Base-by-base conservation (phyloP, 805 yeast species). In the Gaillardinia entomophila region DNA sequence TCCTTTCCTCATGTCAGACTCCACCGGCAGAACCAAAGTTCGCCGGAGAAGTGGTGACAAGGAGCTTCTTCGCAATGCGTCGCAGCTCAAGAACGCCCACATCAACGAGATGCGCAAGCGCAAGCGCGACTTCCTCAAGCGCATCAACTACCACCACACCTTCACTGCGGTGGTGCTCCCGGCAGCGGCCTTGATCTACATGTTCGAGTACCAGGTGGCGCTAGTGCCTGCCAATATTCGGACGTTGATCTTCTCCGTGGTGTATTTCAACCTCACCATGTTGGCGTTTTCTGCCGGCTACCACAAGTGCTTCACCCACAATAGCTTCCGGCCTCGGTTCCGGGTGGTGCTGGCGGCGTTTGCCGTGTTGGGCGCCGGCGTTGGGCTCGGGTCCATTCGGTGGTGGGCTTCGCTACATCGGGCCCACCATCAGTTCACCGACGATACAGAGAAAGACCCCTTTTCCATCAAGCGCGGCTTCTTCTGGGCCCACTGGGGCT, bases 391-490 rank as follows among this genome's bases (percentile, higher is more conserved):
- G 4, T 71, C 85, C 3, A 75, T 79, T 10, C 69, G 79, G 48
- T 73, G 81, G 73, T 87, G 95, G 95, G 80, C 84, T 15, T 68
- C 80, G 12, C 69, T 84, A 28, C 97, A 89, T 63, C 67, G 95
- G 38, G 88, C 92, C 3, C 97, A 89, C 61, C 97, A 89, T 58
- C 75, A 90, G 37, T 84, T 73, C 55, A 80, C 92, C 27, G 71
- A 65, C 38, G 96, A 89, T 51, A 82, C 94, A 0, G 95, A 85
- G 38, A 71, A 73, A 47, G 97, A 89, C 56, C 97, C 97, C 1
- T 87, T 85, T 58, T 79, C 79, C 49, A 80, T 83, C 24, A 75
- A 89, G 50, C 71, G 83, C 37, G 96, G 97, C 0, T 71, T 87
- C 46, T 59, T 73, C 48, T 88, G 77, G 73, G 77, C 90, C 22